Evolutionary conservation across 805 yeast species (phyloP), one percentile per base, ranked within the genome.

Genomic region (Candida broadrunensis): DNA sequence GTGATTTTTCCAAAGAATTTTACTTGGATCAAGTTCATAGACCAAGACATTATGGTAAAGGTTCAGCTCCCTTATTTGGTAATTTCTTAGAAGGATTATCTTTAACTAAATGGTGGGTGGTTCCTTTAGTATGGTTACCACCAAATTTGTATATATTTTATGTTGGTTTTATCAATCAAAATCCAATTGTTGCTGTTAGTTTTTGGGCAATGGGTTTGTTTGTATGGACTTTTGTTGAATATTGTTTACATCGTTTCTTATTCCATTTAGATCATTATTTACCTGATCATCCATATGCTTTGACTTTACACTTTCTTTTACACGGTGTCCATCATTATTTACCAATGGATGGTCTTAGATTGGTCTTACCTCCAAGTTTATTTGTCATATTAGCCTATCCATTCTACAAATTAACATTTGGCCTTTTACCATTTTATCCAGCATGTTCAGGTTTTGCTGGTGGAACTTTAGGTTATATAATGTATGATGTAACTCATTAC

Each of bases 301-400:
- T 85, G 55, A 79, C 96, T 1, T 43, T 89, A 33, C 99, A 93
- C 64, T 93, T 93, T 73, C 63, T 89, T 43, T 72, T 91, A 50
- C 99, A 93, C 55, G 99, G 99, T 42, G 85, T 90, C 38, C 99
- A 93, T 63, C 99, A 93, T 65, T 93, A 87, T 63, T 75, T 93
- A 51, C 99, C 99, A 48, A 93, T 95, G 99, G 99, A 93, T 69
- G 79, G 78, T 45, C 72, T 80, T 61, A 81, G 99, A 60, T 77
- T 93, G 55, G 99, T 93, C 27, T 85, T 93, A 86, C 99, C 99
- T 2, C 99, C 99, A 37, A 74, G 97, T 0, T 69, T 93, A 57
- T 83, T 91, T 48, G 47, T 83, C 13, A 64, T 77, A 2, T 67
- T 93, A 47, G 81, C 88, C 36, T 77, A 73, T 30, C 99, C 99